Percentiles rank a stretch among this genome's conserved stretches.
Evolutionary conservation across 352 stramenopile species (phyloP).

Genomic region (Peronospora belbahrii): DNA sequence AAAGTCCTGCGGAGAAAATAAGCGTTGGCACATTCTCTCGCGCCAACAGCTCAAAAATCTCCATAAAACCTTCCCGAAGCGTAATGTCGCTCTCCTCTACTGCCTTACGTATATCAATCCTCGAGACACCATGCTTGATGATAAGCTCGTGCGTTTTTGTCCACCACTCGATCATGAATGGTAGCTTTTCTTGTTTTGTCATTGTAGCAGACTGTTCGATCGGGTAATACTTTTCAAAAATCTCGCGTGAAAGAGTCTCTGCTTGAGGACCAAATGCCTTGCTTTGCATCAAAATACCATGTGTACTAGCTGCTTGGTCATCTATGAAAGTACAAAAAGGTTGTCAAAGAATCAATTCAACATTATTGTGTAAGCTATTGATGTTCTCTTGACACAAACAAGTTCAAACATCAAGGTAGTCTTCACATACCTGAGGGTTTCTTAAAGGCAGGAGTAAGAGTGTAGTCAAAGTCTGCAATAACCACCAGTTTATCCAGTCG

Average conservation of each 20-base stretch:
- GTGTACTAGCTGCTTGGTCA: constrained; percentile 42
- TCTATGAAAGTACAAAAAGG: constrained; percentile 8
- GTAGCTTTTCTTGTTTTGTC: constrained; percentile 62
- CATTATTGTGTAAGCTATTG: too few relatives aligned
- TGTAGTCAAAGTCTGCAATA: constrained; percentile 82
- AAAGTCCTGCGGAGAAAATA: constrained; percentile 65
- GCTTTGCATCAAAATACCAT: constrained; percentile 47
- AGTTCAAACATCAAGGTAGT: too few relatives aligned
- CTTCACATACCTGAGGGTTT: constrained; percentile 33
- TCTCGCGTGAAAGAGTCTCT: constrained; percentile 22
- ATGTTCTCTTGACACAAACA: too few relatives aligned
- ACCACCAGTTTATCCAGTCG: constrained; percentile 63
- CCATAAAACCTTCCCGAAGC: constrained; percentile 51
- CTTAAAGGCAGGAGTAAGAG: constrained; percentile 19
- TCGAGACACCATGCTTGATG: constrained; percentile 47
- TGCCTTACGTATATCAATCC: constrained; percentile 33
- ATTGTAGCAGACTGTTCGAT: constrained; percentile 68
- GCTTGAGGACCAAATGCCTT: constrained; percentile 29
- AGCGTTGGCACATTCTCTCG: constrained; percentile 55
- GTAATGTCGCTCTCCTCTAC: constrained; percentile 43
- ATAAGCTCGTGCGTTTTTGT: constrained; percentile 41
- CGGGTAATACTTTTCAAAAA: constrained; percentile 72
- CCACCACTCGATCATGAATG: constrained; percentile 75
- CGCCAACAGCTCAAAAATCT: constrained; percentile 52
- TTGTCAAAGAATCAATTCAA: neutral